Conservation (phyloP, 208 protist species). For the Leishmania turanica region DNA sequence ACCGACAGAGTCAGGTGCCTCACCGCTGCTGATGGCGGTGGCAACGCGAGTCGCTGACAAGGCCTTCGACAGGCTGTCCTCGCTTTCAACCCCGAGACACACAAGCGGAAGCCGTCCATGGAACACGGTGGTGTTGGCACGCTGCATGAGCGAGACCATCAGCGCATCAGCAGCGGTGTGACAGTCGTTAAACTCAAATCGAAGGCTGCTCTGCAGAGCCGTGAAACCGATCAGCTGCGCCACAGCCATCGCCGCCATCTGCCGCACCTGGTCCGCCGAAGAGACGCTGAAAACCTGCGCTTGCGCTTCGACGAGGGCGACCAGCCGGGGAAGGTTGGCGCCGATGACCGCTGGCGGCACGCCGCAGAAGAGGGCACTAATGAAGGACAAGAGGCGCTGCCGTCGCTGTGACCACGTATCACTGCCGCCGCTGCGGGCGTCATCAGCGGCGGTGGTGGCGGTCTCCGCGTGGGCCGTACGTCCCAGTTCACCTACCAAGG, state of each 20-base stretch:
- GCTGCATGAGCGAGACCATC: slow-evolving; percentile 11
- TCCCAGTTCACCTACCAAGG: slow-evolving; percentile 6
- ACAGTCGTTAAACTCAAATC: slow-evolving; percentile 13
- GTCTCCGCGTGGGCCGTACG: not conserved
- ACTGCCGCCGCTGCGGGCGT: not conserved
- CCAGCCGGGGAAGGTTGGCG: slow-evolving; percentile 27
- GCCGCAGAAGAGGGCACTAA: not conserved
- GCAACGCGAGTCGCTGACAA: not conserved
- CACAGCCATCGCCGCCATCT: slow-evolving; percentile 5
- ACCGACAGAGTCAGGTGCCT: not conserved
- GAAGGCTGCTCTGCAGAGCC: slow-evolving; percentile 19
- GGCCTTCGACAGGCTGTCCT: not conserved
- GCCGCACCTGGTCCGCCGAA: slow-evolving; percentile 22
- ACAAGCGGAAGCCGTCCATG: slow-evolving; percentile 13
- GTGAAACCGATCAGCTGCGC: slow-evolving; percentile 27
- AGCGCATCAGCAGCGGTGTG: slow-evolving; percentile 7
- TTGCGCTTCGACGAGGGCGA: slow-evolving; percentile 22
- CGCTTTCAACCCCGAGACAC: not conserved
- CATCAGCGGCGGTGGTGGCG: not conserved
- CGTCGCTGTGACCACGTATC: slow-evolving; percentile 32
- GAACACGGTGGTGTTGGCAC: slow-evolving; percentile 17
- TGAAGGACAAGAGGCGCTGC: slow-evolving; percentile 21
- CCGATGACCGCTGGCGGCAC: slow-evolving; percentile 3
- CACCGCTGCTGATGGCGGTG: not conserved
- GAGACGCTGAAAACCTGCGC: slow-evolving; percentile 29